A percentile compares a stretch with the other conserved stretches of the same genome.
These are phyloP conservation scores for Crithidia brevicula DNA, from an alignment of 208 protist genomes.

Conservation along the genomic window DNA sequence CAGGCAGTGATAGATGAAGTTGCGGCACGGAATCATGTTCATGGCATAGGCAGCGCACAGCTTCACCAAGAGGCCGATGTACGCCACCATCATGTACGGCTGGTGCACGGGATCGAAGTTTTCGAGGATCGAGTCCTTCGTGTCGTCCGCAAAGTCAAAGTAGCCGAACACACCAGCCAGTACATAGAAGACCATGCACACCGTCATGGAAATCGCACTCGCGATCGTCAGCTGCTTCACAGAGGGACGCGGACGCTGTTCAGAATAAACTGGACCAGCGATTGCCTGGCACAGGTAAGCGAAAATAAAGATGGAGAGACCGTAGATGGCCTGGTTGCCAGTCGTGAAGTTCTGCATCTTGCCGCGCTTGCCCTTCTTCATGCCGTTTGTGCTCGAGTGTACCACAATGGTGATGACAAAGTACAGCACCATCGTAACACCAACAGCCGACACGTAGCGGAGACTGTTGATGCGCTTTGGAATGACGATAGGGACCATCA, in stretches of 20 bases:
- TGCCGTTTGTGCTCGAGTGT: constrained; percentile 45
- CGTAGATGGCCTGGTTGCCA: constrained; percentile 58
- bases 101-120: constrained; percentile 67
- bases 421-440: constrained; percentile 69
- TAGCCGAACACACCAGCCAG: constrained; percentile 68
- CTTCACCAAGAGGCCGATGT: no score
- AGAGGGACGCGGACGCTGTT: constrained; percentile 46
- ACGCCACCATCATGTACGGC: no score
- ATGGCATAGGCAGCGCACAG: no score
- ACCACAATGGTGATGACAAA: constrained; percentile 67
- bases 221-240: constrained; percentile 49
- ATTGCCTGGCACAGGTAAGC: constrained; percentile 71
- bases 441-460: constrained; percentile 71
- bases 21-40: no score
- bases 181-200: constrained; percentile 44
- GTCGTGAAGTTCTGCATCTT: constrained; percentile 47
- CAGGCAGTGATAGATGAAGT: no score
- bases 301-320: constrained; percentile 76
- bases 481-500: constrained; percentile 75
- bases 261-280: constrained; percentile 48
- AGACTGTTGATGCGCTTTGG: constrained; percentile 81
- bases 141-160: constrained; percentile 69
- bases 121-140: constrained; percentile 49
- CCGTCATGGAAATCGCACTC: constrained; percentile 46
- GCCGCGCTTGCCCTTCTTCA: constrained; percentile 39